Percentiles rank a stretch among this genome's conserved stretches.
These are phyloP conservation scores for Leishmania tarentolae DNA, from an alignment of 208 protist species.

Conservation along the genomic window DNA sequence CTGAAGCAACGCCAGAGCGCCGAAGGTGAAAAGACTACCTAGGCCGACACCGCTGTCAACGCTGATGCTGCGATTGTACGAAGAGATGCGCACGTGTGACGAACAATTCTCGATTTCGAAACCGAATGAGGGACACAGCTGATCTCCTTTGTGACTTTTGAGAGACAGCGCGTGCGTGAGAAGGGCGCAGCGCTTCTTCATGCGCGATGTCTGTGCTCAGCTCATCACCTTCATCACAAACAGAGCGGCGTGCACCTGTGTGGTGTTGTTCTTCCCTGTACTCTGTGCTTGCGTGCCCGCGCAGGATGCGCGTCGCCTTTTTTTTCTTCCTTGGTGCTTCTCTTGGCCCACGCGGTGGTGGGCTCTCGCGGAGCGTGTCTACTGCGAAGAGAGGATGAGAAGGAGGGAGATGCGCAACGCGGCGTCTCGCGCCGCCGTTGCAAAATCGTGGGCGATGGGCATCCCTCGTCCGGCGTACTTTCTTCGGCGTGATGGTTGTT, in stretches of 20 bases:
- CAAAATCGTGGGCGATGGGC: neutral
- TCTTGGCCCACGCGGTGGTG: neutral
- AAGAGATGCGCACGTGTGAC: neutral
- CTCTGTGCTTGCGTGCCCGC: neutral
- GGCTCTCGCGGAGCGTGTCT: neutral
- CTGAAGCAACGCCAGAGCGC: slow-evolving; percentile 62
- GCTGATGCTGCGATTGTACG: slow-evolving; percentile 9
- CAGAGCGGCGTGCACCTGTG: neutral
- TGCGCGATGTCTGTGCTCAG: neutral
- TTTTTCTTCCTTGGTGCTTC: neutral
- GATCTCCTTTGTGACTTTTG: neutral
- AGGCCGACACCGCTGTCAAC: slow-evolving; percentile 4
- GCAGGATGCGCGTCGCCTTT: neutral
- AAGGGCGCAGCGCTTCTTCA: neutral
- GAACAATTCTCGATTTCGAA: neutral
- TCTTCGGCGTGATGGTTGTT: neutral
- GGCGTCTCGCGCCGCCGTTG: neutral
- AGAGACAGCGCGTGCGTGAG: neutral
- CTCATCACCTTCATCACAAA: neutral
- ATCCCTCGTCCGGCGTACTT: neutral
- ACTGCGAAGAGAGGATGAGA: neutral
- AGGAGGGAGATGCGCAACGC: neutral
- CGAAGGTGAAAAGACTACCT: neutral
- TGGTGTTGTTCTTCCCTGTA: neutral
- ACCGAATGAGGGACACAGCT: neutral